These are phyloP conservation scores for Cyathus striatus DNA, from an alignment of 768 basidiomycete genomes.

Conservation along the genomic window DNA sequence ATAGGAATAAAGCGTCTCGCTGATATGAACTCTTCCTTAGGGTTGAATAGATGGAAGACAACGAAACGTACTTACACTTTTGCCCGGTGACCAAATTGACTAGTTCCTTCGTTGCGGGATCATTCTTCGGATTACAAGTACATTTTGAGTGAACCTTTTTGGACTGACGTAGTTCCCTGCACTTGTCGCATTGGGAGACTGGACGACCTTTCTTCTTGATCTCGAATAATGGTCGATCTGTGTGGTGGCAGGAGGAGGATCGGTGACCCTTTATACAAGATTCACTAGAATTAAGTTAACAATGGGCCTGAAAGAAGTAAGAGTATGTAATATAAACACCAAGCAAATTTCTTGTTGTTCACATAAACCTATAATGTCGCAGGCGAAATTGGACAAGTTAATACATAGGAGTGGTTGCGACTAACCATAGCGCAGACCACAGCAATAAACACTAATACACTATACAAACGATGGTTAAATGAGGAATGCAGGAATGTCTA, in stretches of 20 bases:
- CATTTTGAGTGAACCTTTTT: constrained; percentile 82
- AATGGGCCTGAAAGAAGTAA: not conserved
- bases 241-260: constrained; percentile 83
- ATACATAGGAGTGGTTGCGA: not conserved
- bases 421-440: not conserved
- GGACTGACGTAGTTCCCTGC: constrained; percentile 76
- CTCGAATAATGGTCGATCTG: constrained; percentile 86
- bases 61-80: constrained; percentile 29
- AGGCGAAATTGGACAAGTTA: not conserved
- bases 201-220: constrained; percentile 93
- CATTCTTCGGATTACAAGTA: constrained; percentile 50
- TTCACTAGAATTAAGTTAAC: constrained; percentile 44
- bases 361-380: constrained; percentile 52
- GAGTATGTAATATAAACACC: constrained; percentile 38
- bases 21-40: constrained; percentile 20
- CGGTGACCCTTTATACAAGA: constrained; percentile 95
- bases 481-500: no score
- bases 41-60: not conserved
- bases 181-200: constrained; percentile 83
- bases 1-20: constrained; percentile 69
- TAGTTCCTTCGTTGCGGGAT: constrained; percentile 17
- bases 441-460: no score
- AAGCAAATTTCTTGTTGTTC: constrained; percentile 73
- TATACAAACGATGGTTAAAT: no score
- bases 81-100: no score